Evolutionary conservation across 805 yeast species (phyloP), one percentile per base, ranked within the genome.

Genomic region (Zygotorulaspora danielsina): DNA sequence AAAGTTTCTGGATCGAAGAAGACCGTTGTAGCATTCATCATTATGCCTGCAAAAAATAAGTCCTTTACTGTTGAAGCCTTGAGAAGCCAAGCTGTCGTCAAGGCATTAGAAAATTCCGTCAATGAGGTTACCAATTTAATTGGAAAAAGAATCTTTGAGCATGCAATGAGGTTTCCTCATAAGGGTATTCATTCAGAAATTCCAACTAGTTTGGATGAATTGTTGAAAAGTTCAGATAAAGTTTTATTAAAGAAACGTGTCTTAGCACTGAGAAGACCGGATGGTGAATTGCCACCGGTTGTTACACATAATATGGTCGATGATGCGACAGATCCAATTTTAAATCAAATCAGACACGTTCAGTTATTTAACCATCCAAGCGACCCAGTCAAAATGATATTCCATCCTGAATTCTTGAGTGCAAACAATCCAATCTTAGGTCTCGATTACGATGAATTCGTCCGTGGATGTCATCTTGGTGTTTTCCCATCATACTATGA

Each of bases 401-500:
- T 90, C 81, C 98, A 93, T 64, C 98, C 98, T 1, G 98, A 93
- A 65, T 90, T 90, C 61, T 75, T 90, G 53, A 90, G 86, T 68
- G 84, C 96, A 22, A 88, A 87, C 62, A 90, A 90, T 67, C 97
- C 98, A 37, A 84, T 90, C 42, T 72, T 90, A 59, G 83, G 96
- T 13, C 69, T 90, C 41, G 98, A 90, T 64, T 90, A 90, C 63
- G 98, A 90, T 62, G 98, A 90, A 63, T 90, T 90, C 64, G 98
- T 90, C 33, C 77, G 98, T 52, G 98, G 98, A 45, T 89, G 97
- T 63, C 97, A 90, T 65, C 70, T 93, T 64, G 98, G 98, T 63
- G 96, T 90, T 36, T 90, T 90, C 81, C 98, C 98, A 35, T 87
- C 96, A 0, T 90, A 90, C 67, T 90, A 90, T 61, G 98, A 90